These are phyloP conservation scores for Claviceps pazoutovae DNA, from an alignment of 2,329 filamentous ascomycete genomes.

Conservation along the genomic window DNA sequence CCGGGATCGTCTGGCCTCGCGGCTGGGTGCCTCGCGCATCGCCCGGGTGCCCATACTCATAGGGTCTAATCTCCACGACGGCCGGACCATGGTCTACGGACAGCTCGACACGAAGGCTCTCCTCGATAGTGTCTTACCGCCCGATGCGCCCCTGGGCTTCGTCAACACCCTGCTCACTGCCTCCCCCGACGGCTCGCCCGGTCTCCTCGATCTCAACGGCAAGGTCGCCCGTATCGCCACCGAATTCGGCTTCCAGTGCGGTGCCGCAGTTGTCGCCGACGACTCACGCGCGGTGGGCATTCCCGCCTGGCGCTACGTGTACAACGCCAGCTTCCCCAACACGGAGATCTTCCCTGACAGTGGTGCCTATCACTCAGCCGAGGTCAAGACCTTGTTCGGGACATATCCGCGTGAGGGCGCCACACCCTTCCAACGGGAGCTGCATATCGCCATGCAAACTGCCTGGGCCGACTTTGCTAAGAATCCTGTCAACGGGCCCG, in stretches of 20 bases:
- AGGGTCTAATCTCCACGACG: slow-evolving; percentile 13
- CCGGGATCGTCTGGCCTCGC: slow-evolving; percentile 7
- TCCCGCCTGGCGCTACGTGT: slow-evolving; percentile 30
- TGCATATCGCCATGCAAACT: slow-evolving; percentile 14
- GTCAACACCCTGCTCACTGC: slow-evolving; percentile 3
- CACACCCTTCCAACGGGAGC: slow-evolving; percentile 10
- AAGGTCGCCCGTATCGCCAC: slow-evolving; percentile 10
- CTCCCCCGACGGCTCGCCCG: slow-evolving; percentile 8
- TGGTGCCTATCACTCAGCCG: slow-evolving; percentile 30
- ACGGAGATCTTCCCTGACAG: slow-evolving; percentile 22
- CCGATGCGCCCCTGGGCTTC: not conserved
- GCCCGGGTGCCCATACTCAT: slow-evolving; percentile 13
- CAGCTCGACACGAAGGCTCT: not conserved
- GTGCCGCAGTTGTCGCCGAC: slow-evolving; percentile 12
- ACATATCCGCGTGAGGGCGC: slow-evolving; percentile 11
- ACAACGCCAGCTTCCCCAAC: slow-evolving; percentile 34
- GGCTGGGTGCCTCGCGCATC: slow-evolving; percentile 1
- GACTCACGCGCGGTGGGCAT: slow-evolving; percentile 20
- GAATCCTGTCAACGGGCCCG: slow-evolving; percentile 12
- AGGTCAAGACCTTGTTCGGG: slow-evolving; percentile 31
- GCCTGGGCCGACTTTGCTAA: slow-evolving; percentile 17
- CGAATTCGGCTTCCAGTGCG: slow-evolving; percentile 12
- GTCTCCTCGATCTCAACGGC: slow-evolving; percentile 9
- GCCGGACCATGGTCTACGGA: slow-evolving; percentile 3
- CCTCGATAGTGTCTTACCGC: not conserved